Percentiles rank a stretch among this genome's conserved stretches.
Evolutionary conservation across 2,329 filamentous ascomycete species (phyloP).

Genomic region (Penicillium sp.): DNA sequence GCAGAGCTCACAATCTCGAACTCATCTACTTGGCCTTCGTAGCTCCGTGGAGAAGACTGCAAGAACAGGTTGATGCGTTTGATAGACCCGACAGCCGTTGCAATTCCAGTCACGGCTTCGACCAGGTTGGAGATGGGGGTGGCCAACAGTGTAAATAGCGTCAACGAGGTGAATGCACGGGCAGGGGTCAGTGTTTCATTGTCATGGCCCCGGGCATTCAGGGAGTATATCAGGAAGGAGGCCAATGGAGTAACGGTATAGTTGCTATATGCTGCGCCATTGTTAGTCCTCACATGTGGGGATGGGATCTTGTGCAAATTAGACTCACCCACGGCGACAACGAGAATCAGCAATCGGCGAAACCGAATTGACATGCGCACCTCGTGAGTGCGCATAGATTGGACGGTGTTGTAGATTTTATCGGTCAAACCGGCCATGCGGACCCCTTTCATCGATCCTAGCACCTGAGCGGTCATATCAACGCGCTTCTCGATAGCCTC

Average conservation of each 20-base stretch:
- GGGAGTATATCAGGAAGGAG: constrained; percentile 8
- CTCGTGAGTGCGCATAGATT: constrained; percentile 37
- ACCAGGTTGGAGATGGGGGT: constrained; percentile 3
- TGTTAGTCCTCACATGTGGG: background rate
- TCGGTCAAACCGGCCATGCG: background rate
- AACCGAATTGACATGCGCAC: constrained; percentile 29
- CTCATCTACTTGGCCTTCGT: background rate
- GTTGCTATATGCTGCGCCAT: constrained; percentile 1
- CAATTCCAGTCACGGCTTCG: constrained; percentile 3
- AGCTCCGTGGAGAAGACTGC: background rate
- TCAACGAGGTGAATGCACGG: constrained; percentile 13
- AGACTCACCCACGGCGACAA: constrained; percentile 1
- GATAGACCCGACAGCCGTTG: constrained; percentile 6
- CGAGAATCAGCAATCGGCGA: constrained; percentile 10
- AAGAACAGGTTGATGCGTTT: constrained; percentile 8
- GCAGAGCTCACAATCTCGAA: background rate
- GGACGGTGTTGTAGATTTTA: constrained; percentile 30
- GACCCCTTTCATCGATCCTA: background rate
- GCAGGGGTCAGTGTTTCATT: constrained; percentile 2
- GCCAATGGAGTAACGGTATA: constrained; percentile 7
- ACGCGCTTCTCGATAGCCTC: background rate
- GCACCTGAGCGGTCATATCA: background rate
- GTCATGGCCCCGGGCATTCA: background rate
- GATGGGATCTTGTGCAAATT: background rate
- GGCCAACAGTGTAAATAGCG: constrained; percentile 9